Percentiles rank a stretch among this genome's conserved stretches.
phyloP scores from a whole-genome alignment of 805 yeast species.

The Gaillardinia entomophila region DNA sequence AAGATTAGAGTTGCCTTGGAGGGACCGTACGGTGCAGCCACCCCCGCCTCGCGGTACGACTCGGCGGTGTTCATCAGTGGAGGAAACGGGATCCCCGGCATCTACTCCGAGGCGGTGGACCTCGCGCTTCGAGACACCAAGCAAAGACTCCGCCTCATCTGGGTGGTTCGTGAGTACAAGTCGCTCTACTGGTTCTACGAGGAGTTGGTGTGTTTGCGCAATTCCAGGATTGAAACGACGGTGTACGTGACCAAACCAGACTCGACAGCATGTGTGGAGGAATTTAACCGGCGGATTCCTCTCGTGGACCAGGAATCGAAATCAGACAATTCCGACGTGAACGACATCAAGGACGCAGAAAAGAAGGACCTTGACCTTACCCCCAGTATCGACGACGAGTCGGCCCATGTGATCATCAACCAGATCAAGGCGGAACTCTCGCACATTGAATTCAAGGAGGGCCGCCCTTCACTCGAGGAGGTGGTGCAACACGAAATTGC shows the following conservation, averaged over 20 bases:
- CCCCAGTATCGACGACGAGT: not conserved
- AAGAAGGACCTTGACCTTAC: not conserved
- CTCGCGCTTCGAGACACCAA: slow-evolving; percentile 4
- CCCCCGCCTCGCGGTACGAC: slow-evolving; percentile 44
- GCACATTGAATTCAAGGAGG: slow-evolving; percentile 11
- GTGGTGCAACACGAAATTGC: slow-evolving; percentile 32
- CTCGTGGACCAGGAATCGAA: not conserved
- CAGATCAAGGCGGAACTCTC: slow-evolving; percentile 8
- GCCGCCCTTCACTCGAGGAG: slow-evolving; percentile 42
- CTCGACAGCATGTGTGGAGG: not conserved
- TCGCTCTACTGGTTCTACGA: slow-evolving; percentile 47
- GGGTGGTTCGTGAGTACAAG: slow-evolving; percentile 55
- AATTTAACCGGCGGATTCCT: slow-evolving; percentile 1
- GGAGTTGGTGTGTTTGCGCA: slow-evolving; percentile 29
- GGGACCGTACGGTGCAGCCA: slow-evolving; percentile 53
- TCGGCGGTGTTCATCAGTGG: slow-evolving; percentile 53
- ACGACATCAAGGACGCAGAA: not conserved
- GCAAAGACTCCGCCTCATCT: slow-evolving; percentile 40
- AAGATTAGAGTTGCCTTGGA: slow-evolving; percentile 44
- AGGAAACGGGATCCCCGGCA: slow-evolving; percentile 61
- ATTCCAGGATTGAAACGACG: slow-evolving; percentile 22
- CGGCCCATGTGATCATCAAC: not conserved
- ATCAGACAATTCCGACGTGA: not conserved
- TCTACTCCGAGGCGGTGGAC: slow-evolving; percentile 35
- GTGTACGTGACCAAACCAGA: slow-evolving; percentile 25